Percentiles rank a stretch among this genome's conserved stretches.
These are phyloP conservation scores for Carex littledalei DNA, from an alignment of 176 grass and related monocot genomes.

Conservation along the genomic window DNA sequence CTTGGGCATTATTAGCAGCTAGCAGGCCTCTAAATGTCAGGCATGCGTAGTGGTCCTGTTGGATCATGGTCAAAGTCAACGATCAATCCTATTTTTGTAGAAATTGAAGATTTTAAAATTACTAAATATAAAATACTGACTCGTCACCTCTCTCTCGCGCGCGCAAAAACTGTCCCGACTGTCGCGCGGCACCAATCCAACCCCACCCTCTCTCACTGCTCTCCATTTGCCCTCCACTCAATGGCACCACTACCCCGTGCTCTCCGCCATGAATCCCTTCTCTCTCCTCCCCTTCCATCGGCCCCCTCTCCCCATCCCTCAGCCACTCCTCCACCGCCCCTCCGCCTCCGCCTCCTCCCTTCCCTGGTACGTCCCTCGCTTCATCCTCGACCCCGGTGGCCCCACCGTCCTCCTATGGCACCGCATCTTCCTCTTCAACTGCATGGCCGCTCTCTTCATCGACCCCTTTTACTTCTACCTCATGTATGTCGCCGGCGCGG, in stretches of 20 bases:
- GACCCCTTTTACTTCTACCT: conserved; percentile 97
- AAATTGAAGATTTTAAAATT: too few species aligned
- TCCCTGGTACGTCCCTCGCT: conserved; percentile 31
- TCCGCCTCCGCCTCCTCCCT: not conserved
- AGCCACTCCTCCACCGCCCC: conserved; percentile 4
- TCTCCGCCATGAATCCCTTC: conserved; percentile 47
- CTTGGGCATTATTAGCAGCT: too few species aligned
- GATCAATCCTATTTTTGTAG: too few species aligned
- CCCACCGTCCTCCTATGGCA: conserved; percentile 74
- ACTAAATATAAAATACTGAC: not conserved
- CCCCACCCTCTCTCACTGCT: not conserved
- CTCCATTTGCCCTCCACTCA: not conserved
- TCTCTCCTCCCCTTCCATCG: conserved; percentile 53
- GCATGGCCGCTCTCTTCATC: conserved; percentile 72
- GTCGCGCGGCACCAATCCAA: not conserved
- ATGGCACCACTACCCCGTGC: conserved; percentile 11
- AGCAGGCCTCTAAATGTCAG: too few species aligned
- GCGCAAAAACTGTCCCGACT: not conserved
- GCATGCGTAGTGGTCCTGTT: too few species aligned
- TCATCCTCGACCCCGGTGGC: conserved; percentile 90
- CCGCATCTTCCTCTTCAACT: conserved; percentile 69
- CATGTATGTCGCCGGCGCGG: conserved; percentile 33
- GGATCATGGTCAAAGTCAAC: too few species aligned
- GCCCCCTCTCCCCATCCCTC: conserved; percentile 49
- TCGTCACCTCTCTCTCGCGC: not conserved